Conservation (phyloP, 169 alveolate species). For the Plasmodium fragile region DNA sequence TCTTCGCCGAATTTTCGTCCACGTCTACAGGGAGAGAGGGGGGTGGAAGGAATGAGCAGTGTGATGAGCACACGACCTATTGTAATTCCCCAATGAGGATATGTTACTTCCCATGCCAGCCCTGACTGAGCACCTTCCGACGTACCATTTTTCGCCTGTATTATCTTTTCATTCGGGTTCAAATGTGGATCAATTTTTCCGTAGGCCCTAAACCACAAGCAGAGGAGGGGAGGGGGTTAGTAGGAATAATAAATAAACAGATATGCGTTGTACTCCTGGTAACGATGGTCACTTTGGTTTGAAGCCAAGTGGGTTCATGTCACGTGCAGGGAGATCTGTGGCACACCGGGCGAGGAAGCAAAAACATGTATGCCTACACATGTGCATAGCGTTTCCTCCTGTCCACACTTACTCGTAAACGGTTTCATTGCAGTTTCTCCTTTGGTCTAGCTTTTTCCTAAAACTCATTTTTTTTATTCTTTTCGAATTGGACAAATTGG, state of each 20-base stretch:
- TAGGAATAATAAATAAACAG: background rate
- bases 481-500: background rate
- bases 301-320: background rate
- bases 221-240: background rate
- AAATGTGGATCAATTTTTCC: conserved; percentile 44
- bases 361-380: background rate
- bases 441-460: conserved; percentile 1
- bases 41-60: background rate
- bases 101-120: background rate
- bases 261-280: background rate
- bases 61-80: background rate
- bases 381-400: background rate
- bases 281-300: background rate
- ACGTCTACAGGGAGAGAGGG: conserved; percentile 1
- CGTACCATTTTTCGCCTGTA: background rate
- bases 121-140: background rate
- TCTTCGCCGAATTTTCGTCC: conserved; percentile 22
- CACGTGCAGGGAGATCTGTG: background rate
- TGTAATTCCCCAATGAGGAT: background rate
- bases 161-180: background rate
- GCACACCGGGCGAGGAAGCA: background rate
- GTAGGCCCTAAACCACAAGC: conserved; percentile 12
- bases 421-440: conserved; percentile 3
- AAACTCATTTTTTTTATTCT: conserved; percentile 46
- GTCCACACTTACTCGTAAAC: conserved; percentile 17